phyloP scores from a whole-genome alignment of 2,329 filamentous ascomycete species.

The Pestalotiopsis sp. region DNA sequence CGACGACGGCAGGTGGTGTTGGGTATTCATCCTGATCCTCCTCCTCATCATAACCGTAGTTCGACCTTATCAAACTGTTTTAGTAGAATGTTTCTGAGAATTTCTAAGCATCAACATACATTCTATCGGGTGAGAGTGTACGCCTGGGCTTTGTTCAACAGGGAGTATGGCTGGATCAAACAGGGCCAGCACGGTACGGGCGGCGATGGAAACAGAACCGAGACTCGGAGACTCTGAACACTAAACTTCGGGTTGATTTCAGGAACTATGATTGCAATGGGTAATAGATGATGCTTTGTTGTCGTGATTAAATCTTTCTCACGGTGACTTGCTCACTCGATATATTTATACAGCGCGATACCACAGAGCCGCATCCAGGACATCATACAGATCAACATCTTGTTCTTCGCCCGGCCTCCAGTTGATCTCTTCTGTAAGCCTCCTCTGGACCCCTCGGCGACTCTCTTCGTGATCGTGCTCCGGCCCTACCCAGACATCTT shows the following conservation, averaged over 20 bases:
- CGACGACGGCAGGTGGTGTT: background rate
- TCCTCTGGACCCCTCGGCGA: background rate
- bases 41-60: too few relatives aligned
- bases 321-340: background rate
- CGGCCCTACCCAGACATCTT: background rate
- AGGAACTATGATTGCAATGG: too few relatives aligned
- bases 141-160: too few relatives aligned
- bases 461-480: background rate
- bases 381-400: background rate
- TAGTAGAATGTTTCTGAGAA: background rate
- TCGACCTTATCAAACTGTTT: background rate
- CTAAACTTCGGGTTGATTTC: too few relatives aligned
- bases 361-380: background rate
- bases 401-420: background rate
- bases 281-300: background rate
- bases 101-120: too few relatives aligned
- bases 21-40: background rate
- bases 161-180: too few relatives aligned
- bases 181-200: too few relatives aligned
- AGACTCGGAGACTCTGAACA: too few relatives aligned
- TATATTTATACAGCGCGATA: background rate
- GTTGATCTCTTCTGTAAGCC: background rate
- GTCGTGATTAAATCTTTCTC: background rate
- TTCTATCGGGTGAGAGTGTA: too few relatives aligned
- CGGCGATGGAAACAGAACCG: too few relatives aligned